A percentile compares a stretch with the other conserved stretches of the same genome.
Conservation (phyloP, 352 stramenopile genomes). For the Thraustochytrium striatum region DNA sequence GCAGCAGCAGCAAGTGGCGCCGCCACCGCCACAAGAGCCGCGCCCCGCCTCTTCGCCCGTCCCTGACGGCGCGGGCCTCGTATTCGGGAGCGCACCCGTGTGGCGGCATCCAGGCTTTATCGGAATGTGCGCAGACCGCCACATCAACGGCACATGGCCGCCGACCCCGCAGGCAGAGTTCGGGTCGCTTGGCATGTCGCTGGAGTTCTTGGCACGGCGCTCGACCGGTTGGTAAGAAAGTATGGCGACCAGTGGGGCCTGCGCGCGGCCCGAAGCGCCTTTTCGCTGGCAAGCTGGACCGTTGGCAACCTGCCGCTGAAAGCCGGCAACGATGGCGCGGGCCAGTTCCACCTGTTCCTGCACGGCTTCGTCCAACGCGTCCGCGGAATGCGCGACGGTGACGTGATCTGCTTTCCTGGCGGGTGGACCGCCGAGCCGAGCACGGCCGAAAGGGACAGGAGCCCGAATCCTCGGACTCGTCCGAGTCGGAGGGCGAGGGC, state of each 20-base stretch:
- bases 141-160: constrained; percentile 30
- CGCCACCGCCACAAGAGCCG: neutral
- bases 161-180: constrained; percentile 18
- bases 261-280: neutral
- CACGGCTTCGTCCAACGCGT: constrained; percentile 42
- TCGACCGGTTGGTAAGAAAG: constrained; percentile 19
- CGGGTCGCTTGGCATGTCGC: constrained; percentile 16
- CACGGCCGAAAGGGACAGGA: neutral
- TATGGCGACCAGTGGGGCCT: constrained; percentile 29
- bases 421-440: constrained; percentile 21
- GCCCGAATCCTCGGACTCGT: constrained; percentile 29
- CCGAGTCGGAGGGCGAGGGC: neutral
- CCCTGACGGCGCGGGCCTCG: neutral
- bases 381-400: constrained; percentile 19
- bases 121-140: constrained; percentile 36
- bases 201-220: constrained; percentile 18
- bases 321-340: neutral
- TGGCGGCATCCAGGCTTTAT: constrained; percentile 37
- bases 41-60: neutral
- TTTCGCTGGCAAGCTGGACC: constrained; percentile 29
- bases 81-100: constrained; percentile 8
- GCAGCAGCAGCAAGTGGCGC: no score
- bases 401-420: constrained; percentile 44
- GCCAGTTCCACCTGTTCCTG: constrained; percentile 30
- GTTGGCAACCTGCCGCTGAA: constrained; percentile 33